phyloP scores from a whole-genome alignment of 2,329 filamentous ascomycete genomes.

The Dothidotthia symphoricarpi region DNA sequence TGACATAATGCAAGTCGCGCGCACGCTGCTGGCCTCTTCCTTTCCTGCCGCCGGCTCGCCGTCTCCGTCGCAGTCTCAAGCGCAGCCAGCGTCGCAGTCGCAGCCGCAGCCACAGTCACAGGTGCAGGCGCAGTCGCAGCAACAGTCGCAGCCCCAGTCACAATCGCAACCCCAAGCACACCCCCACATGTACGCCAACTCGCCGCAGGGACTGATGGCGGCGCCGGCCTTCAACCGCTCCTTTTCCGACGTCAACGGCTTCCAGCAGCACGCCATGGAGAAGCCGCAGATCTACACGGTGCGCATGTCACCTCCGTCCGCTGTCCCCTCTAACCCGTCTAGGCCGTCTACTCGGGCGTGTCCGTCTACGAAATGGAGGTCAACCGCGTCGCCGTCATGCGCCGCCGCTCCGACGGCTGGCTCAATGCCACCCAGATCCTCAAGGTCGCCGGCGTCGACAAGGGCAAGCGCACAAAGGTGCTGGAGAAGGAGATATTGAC shows the following conservation, averaged over 20 bases:
- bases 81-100: conserved; percentile 22
- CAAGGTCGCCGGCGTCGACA: conserved; percentile 95
- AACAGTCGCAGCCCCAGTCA: conserved; percentile 6
- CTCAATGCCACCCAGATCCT: conserved; percentile 97
- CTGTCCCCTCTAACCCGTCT: conserved; percentile 13
- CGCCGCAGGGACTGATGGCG: conserved; percentile 34
- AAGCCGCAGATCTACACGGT: conserved; percentile 55
- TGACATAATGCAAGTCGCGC: conserved; percentile 42
- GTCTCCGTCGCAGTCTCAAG: too few species aligned
- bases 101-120: too few species aligned
- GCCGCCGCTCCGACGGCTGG: conserved; percentile 90
- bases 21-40: conserved; percentile 26
- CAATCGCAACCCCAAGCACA: conserved; percentile 22
- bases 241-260: conserved; percentile 40
- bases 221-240: conserved; percentile 40
- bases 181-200: conserved; percentile 36
- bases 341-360: conserved; percentile 90
- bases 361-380: conserved; percentile 99
- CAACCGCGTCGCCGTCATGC: conserved; percentile 91
- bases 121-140: too few species aligned
- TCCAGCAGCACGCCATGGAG: conserved; percentile 40
- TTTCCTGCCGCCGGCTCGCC: conserved; percentile 28
- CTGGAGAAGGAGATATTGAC: conserved; percentile 96
- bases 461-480: conserved; percentile 96
- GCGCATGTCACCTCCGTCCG: conserved; percentile 66